phyloP scores from a whole-genome alignment of 495 filamentous ascomycete species.

The Tuber brumale region DNA sequence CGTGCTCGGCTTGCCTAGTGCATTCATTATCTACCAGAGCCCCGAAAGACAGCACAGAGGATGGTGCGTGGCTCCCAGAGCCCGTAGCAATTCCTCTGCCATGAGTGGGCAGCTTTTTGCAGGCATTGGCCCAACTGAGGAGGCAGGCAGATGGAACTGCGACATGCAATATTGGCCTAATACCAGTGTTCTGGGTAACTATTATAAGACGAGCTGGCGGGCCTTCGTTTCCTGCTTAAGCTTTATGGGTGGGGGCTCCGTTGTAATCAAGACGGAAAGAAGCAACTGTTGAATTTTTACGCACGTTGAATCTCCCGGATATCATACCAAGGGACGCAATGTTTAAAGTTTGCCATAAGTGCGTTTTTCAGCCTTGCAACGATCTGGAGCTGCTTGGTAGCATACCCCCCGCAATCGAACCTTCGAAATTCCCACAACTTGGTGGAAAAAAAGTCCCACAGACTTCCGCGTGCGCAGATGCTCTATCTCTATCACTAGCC shows the following conservation, averaged over 20 bases:
- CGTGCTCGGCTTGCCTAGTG: background rate
- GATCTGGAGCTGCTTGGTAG: background rate
- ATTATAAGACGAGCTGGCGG: background rate
- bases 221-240: background rate
- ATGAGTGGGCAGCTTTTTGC: background rate
- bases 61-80: too few relatives aligned
- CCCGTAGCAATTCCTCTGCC: background rate
- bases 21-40: background rate
- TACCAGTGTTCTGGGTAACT: background rate
- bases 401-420: background rate
- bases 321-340: background rate
- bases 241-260: background rate
- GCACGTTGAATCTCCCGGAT: background rate
- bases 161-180: background rate
- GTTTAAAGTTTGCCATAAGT: background rate
- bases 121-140: background rate
- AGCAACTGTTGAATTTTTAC: background rate
- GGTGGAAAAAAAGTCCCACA: too few relatives aligned
- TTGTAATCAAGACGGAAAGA: background rate
- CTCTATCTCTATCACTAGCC: background rate
- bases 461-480: too few relatives aligned
- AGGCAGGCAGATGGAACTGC: background rate
- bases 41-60: background rate
- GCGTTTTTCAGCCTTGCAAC: background rate
- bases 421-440: background rate